Evolutionary conservation across 2,329 filamentous ascomycete genomes (phyloP), one percentile per base, ranked within the genome.

Genomic region (Nemania sp.): DNA sequence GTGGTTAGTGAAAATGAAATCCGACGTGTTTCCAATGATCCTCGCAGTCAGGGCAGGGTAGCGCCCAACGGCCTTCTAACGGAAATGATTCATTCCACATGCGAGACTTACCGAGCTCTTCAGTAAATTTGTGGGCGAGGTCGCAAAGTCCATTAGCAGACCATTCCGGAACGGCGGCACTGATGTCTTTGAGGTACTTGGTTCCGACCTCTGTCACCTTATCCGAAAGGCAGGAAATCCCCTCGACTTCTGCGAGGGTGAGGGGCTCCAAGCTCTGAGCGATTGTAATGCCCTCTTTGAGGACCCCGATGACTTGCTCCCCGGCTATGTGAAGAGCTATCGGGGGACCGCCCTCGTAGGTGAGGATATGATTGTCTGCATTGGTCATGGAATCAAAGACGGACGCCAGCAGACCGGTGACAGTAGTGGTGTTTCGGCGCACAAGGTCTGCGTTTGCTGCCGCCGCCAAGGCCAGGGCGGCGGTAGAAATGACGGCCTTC

Each of bases 171-270:
- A 37, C 57, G 18, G 59, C 54, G 3, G 32, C 50, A 17, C 17
- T 47, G 15, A 68, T 29, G 32, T 67, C 58, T 1, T 37, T 13
- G 1, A 67, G 40, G 42, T 60, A 65, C 29, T 56, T 51, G 39
- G 39, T 34, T 6, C 65, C 66, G 5, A 60, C 20, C 0, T 5
- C 2, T 7, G 58, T 51, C n/a, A 62, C 15, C 13, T 60, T 5
- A 1, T 45, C 2, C 6, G 61, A 53, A 39, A 58, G 17, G 12
- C 18, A 32, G 11, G 20, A 43, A 21, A 70, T 59, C 32, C 47
- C 42, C 13, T 59, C n/a, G n/a, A 60, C 51, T 17, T 69, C 68
- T 9, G 65, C 56, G 11, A n/a, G 13, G 1, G 64, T 59, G 46
- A 71, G 64, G 46, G 58, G 49, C 3, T 40, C 34, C 42, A 62